Percentiles rank a stretch among this genome's conserved stretches.
Evolutionary conservation across 2,329 filamentous ascomycete genomes (phyloP).

Genomic region (Zalaria sp.): DNA sequence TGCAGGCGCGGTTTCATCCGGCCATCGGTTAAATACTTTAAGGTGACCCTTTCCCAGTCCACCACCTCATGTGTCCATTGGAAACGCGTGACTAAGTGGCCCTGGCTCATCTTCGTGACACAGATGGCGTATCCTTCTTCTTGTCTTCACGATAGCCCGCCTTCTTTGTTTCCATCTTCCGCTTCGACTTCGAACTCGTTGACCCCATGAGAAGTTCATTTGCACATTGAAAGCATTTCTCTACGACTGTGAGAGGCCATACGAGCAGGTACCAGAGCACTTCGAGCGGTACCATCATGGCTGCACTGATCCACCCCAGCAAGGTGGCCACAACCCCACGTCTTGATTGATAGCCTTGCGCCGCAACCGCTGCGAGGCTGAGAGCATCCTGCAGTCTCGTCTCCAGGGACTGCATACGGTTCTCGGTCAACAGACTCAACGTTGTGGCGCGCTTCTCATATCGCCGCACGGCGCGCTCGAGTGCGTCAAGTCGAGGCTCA

Average conservation of each 20-base stretch:
- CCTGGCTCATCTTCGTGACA: neutral
- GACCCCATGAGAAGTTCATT: slow-evolving; percentile 2
- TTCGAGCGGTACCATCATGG: slow-evolving; percentile 1
- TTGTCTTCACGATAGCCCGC: neutral
- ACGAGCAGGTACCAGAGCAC: neutral
- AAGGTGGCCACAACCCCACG: slow-evolving; percentile 10
- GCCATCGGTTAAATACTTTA: no score
- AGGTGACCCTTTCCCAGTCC: no score
- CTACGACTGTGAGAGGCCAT: slow-evolving; percentile 3
- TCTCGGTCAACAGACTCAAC: slow-evolving; percentile 61
- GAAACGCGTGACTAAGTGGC: no score
- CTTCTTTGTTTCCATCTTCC: neutral
- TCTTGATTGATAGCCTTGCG: slow-evolving; percentile 21
- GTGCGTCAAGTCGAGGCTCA: slow-evolving; percentile 69
- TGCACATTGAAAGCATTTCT: slow-evolving; percentile 2
- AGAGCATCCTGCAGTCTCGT: slow-evolving; percentile 61
- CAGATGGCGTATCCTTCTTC: neutral
- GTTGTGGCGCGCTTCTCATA: slow-evolving; percentile 82
- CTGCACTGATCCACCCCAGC: slow-evolving; percentile 7
- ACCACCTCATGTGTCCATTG: no score
- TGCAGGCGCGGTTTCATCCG: no score
- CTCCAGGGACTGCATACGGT: slow-evolving; percentile 59
- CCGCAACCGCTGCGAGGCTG: slow-evolving; percentile 64
- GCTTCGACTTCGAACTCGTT: neutral
- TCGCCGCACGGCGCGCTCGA: slow-evolving; percentile 75